A percentile compares a stretch with the other conserved stretches of the same genome.
phyloP scores from a whole-genome alignment of 441 rosid species.

The Gossypium davidsonii region DNA sequence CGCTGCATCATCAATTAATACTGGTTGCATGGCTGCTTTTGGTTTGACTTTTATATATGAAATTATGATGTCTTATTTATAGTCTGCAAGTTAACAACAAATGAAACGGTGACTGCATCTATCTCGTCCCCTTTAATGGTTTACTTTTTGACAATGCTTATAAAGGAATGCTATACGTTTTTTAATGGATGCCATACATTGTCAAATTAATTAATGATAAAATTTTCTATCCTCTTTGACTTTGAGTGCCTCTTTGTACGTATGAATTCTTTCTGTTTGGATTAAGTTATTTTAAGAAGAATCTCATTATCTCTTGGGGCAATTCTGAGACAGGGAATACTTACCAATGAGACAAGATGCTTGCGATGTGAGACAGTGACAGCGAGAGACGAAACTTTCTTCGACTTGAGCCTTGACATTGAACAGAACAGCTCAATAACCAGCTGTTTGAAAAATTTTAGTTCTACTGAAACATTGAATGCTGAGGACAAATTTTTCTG shows the following conservation, averaged over 20 bases:
- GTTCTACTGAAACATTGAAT: constrained; percentile 90
- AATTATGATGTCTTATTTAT: not conserved
- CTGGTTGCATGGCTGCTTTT: not conserved
- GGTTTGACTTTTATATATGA: not conserved
- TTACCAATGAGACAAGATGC: constrained; percentile 92
- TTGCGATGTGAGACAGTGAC: constrained; percentile 88
- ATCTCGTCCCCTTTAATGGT: not conserved
- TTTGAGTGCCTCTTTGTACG: not conserved
- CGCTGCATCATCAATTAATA: not conserved
- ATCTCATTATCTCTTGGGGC: constrained; percentile 19
- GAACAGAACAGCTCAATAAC: constrained; percentile 95
- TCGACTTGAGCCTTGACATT: constrained; percentile 91
- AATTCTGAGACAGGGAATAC: constrained; percentile 63
- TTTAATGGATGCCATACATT: not conserved
- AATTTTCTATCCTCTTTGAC: no score
- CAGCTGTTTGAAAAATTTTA: constrained; percentile 91
- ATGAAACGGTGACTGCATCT: not conserved
- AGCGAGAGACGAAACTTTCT: constrained; percentile 89
- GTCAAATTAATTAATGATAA: not conserved
- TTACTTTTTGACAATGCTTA: not conserved
- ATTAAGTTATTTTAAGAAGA: not conserved
- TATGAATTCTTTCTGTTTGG: not conserved
- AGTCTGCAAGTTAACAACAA: not conserved
- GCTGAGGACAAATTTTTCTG: constrained; percentile 96
- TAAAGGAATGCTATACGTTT: not conserved